Conservation (phyloP, 1,139 yeast genomes). For the Scheffersomyces titani region DNA sequence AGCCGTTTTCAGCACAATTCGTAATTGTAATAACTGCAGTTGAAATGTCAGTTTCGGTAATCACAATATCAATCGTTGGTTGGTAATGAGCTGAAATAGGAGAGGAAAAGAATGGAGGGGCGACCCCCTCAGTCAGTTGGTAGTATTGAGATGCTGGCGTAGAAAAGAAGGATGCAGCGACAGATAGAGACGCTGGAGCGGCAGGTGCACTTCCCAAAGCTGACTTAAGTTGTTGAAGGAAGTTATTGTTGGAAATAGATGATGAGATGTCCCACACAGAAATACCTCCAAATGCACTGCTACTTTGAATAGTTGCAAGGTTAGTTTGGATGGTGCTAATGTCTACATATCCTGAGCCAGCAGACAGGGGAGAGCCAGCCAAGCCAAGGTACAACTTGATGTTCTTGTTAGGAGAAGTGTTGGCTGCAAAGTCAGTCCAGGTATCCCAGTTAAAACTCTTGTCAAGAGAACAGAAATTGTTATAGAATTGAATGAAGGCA, state of each 20-base stretch:
- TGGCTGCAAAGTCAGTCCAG: conserved; percentile 24
- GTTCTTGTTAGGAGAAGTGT: conserved; percentile 22
- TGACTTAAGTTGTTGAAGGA: conserved; percentile 13
- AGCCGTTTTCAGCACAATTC: conserved; percentile 29
- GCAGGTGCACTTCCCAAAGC: background rate
- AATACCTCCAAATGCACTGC: conserved; percentile 73
- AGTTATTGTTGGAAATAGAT: conserved; percentile 32
- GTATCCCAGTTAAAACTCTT: conserved; percentile 18
- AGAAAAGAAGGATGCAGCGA: background rate
- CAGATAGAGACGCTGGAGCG: background rate
- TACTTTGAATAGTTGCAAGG: conserved; percentile 30
- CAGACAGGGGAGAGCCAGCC: conserved; percentile 54
- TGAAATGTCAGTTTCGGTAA: conserved; percentile 19
- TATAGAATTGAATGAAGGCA: conserved; percentile 17
- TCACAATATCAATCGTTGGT: background rate
- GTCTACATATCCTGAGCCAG: conserved; percentile 59
- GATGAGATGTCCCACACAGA: conserved; percentile 81
- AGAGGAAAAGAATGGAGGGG: background rate
- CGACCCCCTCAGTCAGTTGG: background rate
- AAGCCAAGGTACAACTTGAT: conserved; percentile 30
- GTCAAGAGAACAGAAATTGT: conserved; percentile 15
- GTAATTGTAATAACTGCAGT: conserved; percentile 34
- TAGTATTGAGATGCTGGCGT: background rate
- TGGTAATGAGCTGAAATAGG: background rate
- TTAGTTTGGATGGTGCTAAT: conserved; percentile 19